phyloP scores from a whole-genome alignment of 352 stramenopile species.

The Pythium myriotylum region DNA sequence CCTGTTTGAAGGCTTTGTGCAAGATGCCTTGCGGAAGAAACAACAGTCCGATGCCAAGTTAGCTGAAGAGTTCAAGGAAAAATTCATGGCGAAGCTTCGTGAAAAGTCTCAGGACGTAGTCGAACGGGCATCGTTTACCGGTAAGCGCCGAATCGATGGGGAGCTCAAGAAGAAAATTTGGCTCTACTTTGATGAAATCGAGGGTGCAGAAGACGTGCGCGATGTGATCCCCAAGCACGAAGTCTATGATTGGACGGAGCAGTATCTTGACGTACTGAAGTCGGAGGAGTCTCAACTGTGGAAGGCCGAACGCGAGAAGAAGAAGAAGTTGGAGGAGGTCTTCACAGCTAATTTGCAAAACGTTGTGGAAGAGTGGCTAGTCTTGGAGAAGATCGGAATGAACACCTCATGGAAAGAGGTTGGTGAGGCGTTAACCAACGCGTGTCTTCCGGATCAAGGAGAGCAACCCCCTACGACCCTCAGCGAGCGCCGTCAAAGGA shows the following conservation, averaged over 20 bases:
- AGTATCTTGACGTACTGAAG: constrained; percentile 42
- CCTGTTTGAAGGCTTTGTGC: constrained; percentile 68
- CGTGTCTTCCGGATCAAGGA: not conserved
- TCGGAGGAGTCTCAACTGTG: constrained; percentile 48
- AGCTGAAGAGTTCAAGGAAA: constrained; percentile 39
- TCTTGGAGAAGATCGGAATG: constrained; percentile 26
- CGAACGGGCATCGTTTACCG: constrained; percentile 24
- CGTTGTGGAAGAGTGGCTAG: constrained; percentile 36
- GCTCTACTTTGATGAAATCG: constrained; percentile 40
- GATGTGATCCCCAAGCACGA: constrained; percentile 42
- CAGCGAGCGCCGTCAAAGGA: constrained; percentile 47
- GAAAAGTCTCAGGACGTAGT: constrained; percentile 25
- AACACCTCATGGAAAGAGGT: constrained; percentile 25
- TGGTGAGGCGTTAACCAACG: constrained; percentile 9
- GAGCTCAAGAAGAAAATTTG: constrained; percentile 50
- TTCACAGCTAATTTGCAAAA: constrained; percentile 33
- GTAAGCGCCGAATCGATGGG: constrained; percentile 44
- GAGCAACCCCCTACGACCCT: constrained; percentile 9
- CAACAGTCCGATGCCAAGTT: constrained; percentile 46
- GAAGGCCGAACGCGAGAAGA: constrained; percentile 54
- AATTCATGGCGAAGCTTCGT: constrained; percentile 45
- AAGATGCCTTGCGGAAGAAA: constrained; percentile 61
- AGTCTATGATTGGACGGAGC: constrained; percentile 70
- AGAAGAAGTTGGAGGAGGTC: constrained; percentile 34
- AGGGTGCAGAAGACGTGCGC: constrained; percentile 22